Base-by-base conservation (phyloP, 352 stramenopile species). In the Lagenidium giganteum region DNA sequence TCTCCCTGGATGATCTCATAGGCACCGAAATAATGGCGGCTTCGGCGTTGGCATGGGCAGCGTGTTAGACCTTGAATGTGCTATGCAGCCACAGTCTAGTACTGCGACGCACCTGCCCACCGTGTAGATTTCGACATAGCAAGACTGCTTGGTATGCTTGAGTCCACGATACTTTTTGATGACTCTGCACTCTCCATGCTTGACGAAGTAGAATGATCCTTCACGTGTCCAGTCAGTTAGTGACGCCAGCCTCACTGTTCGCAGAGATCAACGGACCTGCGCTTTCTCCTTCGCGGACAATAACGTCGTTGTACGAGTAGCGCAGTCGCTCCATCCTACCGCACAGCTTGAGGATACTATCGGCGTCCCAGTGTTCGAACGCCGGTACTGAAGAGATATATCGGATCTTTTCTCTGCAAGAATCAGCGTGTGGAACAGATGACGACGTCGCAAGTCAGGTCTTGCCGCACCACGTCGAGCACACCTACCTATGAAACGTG, bases 181-280 rank as follows among this genome's bases (percentile, higher is more conserved):
- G 16, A 89, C 51, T 3, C 70, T 71, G 23, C 70, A 85, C 14
- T 85, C 70, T 17, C 76, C 76, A 34, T 79, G 68, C 31, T 75
- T 72, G 9, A 88, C 54, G 21, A 88, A 79, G 49, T 77, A 83
- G 23, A 88, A 69, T 42, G 69, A 40, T n/a, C n/a, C n/a, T n/a
- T n/a, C n/a, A n/a, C n/a, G n/a, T n/a, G 29, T 72, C 76, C 83
- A 40, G 8, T 9, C 2, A 39, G 14, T 24, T 13, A 26, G 5
- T 27, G 33, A 17, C 1, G 0, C 22, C n/a, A 30, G 35, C 16
- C 14, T 32, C 23, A 16, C 11, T 32, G n/a, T 4, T 3, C 12
- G 9, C 6, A 18, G 24, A 11, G n/a, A n/a, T 5, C 7, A 3
- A 61, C 70, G 5, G 56, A 89, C 73, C 72, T 23, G 73, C 58